Conservation (phyloP, 2,329 filamentous ascomycete species). For the Aspergillus hiratsukae region DNA sequence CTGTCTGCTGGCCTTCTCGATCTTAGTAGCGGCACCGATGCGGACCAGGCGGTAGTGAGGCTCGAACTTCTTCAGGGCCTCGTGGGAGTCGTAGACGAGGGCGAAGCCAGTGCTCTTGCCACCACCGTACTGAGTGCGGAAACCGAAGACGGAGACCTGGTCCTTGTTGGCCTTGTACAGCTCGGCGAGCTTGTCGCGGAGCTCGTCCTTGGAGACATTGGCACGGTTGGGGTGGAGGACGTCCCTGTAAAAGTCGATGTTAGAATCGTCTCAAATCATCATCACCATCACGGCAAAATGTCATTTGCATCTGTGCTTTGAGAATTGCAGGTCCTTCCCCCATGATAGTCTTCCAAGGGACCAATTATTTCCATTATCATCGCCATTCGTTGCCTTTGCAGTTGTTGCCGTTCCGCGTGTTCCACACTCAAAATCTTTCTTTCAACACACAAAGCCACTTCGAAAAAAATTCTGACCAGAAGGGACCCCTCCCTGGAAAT, state of each 20-base stretch:
- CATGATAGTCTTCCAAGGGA: neutral
- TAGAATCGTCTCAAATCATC: neutral
- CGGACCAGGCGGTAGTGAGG: slow-evolving; percentile 95
- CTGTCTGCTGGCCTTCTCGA: slow-evolving; percentile 96
- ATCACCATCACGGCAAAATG: neutral
- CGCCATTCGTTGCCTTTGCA: neutral
- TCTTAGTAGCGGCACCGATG: slow-evolving; percentile 86
- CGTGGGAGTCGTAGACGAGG: slow-evolving; percentile 95
- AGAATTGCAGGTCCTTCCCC: neutral
- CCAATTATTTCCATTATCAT: neutral
- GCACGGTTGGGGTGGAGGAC: slow-evolving; percentile 98
- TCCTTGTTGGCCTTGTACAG: slow-evolving; percentile 99
- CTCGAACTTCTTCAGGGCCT: slow-evolving; percentile 99
- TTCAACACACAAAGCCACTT: neutral
- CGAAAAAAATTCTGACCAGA: neutral
- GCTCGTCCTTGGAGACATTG: slow-evolving; percentile 99
- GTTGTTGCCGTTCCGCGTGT: neutral
- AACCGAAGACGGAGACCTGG: slow-evolving; percentile 95
- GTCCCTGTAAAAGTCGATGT: slow-evolving; percentile 60
- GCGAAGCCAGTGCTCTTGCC: slow-evolving; percentile 99
- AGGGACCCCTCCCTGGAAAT: neutral
- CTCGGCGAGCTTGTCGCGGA: slow-evolving; percentile 87
- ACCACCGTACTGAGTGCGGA: slow-evolving; percentile 98
- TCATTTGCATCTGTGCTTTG: neutral
- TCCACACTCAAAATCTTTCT: neutral